Percentiles rank a stretch among this genome's conserved stretches.
phyloP scores from a whole-genome alignment of 2,329 filamentous ascomycete genomes.

The Sporothrix brasiliensis region DNA sequence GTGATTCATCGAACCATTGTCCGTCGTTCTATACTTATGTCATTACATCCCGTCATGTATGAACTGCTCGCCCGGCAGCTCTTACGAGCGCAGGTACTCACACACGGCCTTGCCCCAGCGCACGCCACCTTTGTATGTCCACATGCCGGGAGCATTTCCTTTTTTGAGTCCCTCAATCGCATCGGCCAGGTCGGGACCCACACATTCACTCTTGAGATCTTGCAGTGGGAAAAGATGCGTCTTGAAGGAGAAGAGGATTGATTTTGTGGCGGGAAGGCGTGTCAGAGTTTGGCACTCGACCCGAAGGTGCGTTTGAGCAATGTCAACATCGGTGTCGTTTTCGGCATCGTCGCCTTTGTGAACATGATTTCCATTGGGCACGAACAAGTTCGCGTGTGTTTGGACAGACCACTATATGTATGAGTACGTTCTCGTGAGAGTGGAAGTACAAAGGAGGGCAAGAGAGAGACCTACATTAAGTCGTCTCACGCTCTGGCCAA shows the following conservation, averaged over 20 bases:
- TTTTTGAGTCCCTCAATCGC: conserved; percentile 56
- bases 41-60: not conserved
- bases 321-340: conserved; percentile 46
- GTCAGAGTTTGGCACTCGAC: conserved; percentile 58
- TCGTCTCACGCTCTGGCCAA: conserved; percentile 54
- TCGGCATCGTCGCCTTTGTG: conserved; percentile 42
- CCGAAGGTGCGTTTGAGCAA: conserved; percentile 48
- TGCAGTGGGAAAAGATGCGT: conserved; percentile 55
- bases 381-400: conserved; percentile 49
- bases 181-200: conserved; percentile 52
- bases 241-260: conserved; percentile 60
- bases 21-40: not conserved
- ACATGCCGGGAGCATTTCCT: conserved; percentile 59
- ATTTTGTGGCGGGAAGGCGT: conserved; percentile 51
- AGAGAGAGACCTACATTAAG: conserved; percentile 50
- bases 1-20: not conserved
- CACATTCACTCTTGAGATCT: conserved; percentile 54
- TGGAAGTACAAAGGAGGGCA: not conserved
- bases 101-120: conserved; percentile 54
- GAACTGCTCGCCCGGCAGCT: not conserved
- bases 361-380: conserved; percentile 46
- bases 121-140: conserved; percentile 54
- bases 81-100: conserved; percentile 48
- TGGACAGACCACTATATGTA: conserved; percentile 53
- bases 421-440: not conserved